These are phyloP conservation scores for Leptographium wingfieldii DNA, from an alignment of 2,329 filamentous ascomycete genomes.

Conservation along the genomic window DNA sequence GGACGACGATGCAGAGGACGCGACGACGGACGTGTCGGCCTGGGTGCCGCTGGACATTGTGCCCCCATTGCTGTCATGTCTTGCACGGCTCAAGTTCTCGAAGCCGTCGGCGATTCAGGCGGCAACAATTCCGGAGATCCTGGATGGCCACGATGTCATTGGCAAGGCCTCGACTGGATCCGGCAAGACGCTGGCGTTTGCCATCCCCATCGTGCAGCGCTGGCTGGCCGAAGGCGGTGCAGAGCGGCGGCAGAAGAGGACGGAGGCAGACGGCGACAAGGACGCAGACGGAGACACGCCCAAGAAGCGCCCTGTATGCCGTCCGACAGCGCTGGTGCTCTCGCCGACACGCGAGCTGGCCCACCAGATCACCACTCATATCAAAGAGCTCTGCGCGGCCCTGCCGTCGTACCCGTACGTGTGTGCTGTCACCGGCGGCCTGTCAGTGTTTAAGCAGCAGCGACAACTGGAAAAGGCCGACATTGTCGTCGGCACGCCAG, in stretches of 20 bases:
- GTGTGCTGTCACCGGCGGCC: slow-evolving; percentile 81
- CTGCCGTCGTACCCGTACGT: slow-evolving; percentile 53
- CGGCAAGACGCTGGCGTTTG: slow-evolving; percentile 91
- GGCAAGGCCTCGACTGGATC: slow-evolving; percentile 95
- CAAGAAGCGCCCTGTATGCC: not conserved
- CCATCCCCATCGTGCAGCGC: slow-evolving; percentile 79
- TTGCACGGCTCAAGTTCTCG: slow-evolving; percentile 68
- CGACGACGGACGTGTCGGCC: slow-evolving; percentile 58
- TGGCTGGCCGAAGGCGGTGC: slow-evolving; percentile 44
- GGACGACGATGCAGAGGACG: slow-evolving; percentile 31
- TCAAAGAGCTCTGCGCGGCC: slow-evolving; percentile 58
- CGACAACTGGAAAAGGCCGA: slow-evolving; percentile 73
- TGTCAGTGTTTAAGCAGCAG: slow-evolving; percentile 92
- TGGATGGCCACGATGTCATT: slow-evolving; percentile 78
- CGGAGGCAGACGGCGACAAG: slow-evolving; percentile 10
- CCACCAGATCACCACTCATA: slow-evolving; percentile 77
- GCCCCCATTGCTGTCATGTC: slow-evolving; percentile 53
- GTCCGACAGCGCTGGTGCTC: slow-evolving; percentile 64
- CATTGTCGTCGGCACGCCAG: slow-evolving; percentile 86
- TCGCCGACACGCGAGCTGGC: slow-evolving; percentile 90
- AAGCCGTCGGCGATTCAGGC: slow-evolving; percentile 75
- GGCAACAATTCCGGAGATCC: slow-evolving; percentile 66
- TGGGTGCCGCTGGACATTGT: slow-evolving; percentile 71
- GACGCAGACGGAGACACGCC: slow-evolving; percentile 18
- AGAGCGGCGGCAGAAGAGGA: slow-evolving; percentile 20